These are phyloP conservation scores for Auriscalpium microsporum DNA, from an alignment of 768 basidiomycete species.

Conservation along the genomic window DNA sequence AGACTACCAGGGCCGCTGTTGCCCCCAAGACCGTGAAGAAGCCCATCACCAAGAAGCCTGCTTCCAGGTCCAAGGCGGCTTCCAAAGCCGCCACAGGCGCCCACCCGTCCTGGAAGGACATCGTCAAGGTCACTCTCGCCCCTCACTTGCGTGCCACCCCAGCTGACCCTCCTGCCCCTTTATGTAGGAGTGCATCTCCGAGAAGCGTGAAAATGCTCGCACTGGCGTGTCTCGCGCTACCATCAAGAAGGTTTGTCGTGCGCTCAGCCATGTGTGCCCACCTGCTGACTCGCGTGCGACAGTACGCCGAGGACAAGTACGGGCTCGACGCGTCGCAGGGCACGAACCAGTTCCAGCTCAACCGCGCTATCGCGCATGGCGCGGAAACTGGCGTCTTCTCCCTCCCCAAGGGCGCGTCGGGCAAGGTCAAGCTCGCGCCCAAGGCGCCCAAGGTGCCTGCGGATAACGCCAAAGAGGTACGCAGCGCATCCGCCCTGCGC, in stretches of 20 bases:
- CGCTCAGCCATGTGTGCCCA: background rate
- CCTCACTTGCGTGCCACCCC: background rate
- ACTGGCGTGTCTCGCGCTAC: conserved; percentile 65
- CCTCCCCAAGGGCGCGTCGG: conserved; percentile 59
- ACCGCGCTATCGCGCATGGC: conserved; percentile 47
- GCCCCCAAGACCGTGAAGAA: conserved; percentile 11
- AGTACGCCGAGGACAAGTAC: conserved; percentile 52
- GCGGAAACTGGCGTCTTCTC: conserved; percentile 41
- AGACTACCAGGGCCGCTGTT: conserved; percentile 13
- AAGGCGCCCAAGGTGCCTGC: conserved; percentile 34
- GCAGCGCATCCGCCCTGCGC: background rate
- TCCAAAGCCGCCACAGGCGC: conserved; percentile 10
- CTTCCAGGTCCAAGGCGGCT: conserved; percentile 5
- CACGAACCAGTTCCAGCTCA: conserved; percentile 39
- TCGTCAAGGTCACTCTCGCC: conserved; percentile 26
- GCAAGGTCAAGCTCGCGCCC: conserved; percentile 67
- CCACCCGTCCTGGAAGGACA: conserved; percentile 32
- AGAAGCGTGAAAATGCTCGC: conserved; percentile 55
- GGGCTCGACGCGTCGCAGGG: conserved; percentile 37
- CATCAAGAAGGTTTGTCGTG: conserved; percentile 49
- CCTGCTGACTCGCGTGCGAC: background rate
- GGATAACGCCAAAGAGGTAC: conserved; percentile 51
- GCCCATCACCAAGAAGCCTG: conserved; percentile 10
- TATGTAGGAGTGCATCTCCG: conserved; percentile 68
- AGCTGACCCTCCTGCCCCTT: background rate